Conservation (phyloP, 164 flowering plant species). For the Chimonanthus praecox region DNA sequence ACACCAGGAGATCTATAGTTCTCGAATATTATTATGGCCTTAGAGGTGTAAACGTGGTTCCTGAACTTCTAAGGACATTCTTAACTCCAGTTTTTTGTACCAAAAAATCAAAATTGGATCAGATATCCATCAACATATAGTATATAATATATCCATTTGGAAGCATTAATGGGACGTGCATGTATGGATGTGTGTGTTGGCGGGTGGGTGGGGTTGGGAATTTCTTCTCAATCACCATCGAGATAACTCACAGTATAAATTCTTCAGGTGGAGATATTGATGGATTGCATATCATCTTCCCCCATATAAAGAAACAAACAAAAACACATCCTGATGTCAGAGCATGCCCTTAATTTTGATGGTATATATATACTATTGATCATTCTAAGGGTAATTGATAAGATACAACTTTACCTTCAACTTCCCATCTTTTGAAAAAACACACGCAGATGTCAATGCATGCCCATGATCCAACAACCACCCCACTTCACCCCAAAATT, state of each 20-base stretch:
- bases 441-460: constrained; percentile 68
- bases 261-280: background rate
- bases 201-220: background rate
- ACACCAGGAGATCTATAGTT: background rate
- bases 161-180: too few relatives aligned
- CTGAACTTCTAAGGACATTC: background rate
- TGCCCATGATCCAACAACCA: constrained; percentile 59
- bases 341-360: constrained; percentile 37
- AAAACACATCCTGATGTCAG: constrained; percentile 67
- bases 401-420: constrained; percentile 52
- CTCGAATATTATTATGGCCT: background rate
- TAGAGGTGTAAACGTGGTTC: background rate
- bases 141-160: background rate
- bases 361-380: background rate
- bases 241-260: background rate
- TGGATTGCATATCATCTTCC: background rate
- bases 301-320: background rate
- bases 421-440: constrained; percentile 41
- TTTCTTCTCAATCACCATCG: background rate
- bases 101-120: background rate
- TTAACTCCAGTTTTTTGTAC: background rate
- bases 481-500: constrained; percentile 56
- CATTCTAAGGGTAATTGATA: background rate
- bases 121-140: background rate
- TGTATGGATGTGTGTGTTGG: too few relatives aligned